Evolutionary conservation across 257 asterid genomes (phyloP).

Genomic region (Capsicum baccatum): DNA sequence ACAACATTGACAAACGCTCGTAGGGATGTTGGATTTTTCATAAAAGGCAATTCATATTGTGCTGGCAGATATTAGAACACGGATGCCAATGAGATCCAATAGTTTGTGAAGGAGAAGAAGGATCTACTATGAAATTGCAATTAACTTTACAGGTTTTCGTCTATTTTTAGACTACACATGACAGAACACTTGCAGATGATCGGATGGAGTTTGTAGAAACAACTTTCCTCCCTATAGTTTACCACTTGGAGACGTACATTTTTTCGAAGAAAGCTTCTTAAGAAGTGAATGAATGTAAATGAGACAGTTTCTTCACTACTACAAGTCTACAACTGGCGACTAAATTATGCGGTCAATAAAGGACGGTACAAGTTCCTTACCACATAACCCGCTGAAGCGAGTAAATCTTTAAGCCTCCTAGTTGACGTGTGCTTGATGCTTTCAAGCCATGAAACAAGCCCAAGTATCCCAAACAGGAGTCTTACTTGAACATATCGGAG

Average conservation of each 20-base stretch:
- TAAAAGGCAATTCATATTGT: background rate
- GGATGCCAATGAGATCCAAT: slow-evolving; percentile 1
- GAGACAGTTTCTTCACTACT: background rate
- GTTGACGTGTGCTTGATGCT: slow-evolving; percentile 24
- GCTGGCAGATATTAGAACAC: background rate
- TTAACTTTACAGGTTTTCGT: background rate
- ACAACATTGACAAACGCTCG: background rate
- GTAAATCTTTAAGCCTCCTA: slow-evolving; percentile 22
- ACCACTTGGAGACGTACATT: background rate
- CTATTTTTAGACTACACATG: background rate
- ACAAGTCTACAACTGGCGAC: slow-evolving; percentile 13
- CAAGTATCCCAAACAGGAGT: slow-evolving; percentile 52
- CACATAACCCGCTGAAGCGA: slow-evolving; percentile 30
- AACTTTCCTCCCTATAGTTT: background rate
- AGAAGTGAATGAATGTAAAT: background rate
- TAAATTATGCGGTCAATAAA: background rate
- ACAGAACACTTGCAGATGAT: background rate
- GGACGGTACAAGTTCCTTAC: slow-evolving; percentile 21
- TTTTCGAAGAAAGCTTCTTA: background rate
- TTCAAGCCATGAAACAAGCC: slow-evolving; percentile 35
- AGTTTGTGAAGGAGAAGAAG: background rate
- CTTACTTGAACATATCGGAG: slow-evolving; percentile 55
- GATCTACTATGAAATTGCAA: background rate
- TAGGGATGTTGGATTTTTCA: background rate
- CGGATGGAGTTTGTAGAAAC: background rate